Percentiles rank a stretch among this genome's conserved stretches.
Evolutionary conservation across 805 yeast species (phyloP).

Genomic region (Saccharomycopsis olivae): DNA sequence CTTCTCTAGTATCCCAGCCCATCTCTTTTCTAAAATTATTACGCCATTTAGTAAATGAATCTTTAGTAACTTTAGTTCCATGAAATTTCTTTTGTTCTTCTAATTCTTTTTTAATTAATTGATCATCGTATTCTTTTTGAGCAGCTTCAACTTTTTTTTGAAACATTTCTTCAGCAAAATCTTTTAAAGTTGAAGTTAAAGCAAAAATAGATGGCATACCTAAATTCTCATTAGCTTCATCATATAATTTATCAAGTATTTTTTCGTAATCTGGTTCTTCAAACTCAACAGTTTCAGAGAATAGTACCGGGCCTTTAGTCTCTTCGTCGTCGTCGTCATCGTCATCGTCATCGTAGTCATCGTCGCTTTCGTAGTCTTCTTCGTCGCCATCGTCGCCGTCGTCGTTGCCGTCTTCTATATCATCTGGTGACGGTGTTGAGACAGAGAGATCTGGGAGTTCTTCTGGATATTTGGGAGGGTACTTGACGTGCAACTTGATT

Average conservation of each 20-base stretch:
- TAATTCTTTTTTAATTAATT: constrained; percentile 52
- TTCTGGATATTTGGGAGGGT: constrained; percentile 79
- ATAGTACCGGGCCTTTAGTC: constrained; percentile 33
- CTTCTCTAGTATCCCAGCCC: constrained; percentile 52
- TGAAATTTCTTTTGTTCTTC: constrained; percentile 82
- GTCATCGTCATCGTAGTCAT: constrained; percentile 38
- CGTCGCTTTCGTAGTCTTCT: constrained; percentile 23
- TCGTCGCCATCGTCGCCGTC: constrained; percentile 23
- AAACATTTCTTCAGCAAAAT: constrained; percentile 63
- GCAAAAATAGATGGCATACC: constrained; percentile 93
- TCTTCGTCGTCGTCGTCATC: constrained; percentile 30
- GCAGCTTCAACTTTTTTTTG: constrained; percentile 40
- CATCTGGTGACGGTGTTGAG: constrained; percentile 18
- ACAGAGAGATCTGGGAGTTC: constrained; percentile 52
- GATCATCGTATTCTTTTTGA: constrained; percentile 50
- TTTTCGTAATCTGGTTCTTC: constrained; percentile 34
- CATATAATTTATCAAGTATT: constrained; percentile 32
- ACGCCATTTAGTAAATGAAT: constrained; percentile 70
- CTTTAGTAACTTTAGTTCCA: constrained; percentile 83
- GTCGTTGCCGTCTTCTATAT: constrained; percentile 23
- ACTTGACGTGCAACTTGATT: constrained; percentile 47
- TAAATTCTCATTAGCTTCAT: constrained; percentile 63
- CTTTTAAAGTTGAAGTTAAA: constrained; percentile 66
- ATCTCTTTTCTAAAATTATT: constrained; percentile 56
- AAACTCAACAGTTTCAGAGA: constrained; percentile 51